Evolutionary conservation across 2,329 filamentous ascomycete genomes (phyloP).

Genomic region (Aspergillus japonicus): DNA sequence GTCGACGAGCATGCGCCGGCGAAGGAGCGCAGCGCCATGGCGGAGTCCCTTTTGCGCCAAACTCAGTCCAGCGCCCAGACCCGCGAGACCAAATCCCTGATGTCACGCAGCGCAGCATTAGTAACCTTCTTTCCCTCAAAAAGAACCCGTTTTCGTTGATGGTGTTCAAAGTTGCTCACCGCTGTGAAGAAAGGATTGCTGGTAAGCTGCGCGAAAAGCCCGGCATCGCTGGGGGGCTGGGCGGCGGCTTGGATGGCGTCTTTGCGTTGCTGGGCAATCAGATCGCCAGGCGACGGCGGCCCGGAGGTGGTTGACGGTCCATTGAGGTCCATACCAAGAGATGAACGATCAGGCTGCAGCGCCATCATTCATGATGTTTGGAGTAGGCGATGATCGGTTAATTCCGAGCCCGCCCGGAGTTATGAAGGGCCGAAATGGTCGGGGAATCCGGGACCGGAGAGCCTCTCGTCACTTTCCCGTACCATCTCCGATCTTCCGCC

Average conservation of each 20-base stretch:
- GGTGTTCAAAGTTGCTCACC: conserved; percentile 30
- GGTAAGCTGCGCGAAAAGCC: conserved; percentile 46
- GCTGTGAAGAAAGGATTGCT: conserved; percentile 53
- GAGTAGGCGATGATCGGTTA: neutral
- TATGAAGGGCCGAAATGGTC: conserved; percentile 29
- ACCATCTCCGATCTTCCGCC: neutral
- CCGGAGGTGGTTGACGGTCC: conserved; percentile 30
- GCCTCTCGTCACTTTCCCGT: too few species aligned
- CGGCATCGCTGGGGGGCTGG: conserved; percentile 37
- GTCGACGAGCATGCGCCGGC: conserved; percentile 85
- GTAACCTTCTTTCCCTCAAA: neutral
- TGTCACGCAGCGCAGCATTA: conserved; percentile 1
- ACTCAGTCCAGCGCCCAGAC: conserved; percentile 76
- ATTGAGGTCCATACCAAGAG: conserved; percentile 40
- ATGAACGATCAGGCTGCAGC: conserved; percentile 12
- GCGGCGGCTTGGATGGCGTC: conserved; percentile 29
- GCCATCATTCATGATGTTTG: neutral
- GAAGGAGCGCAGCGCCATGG: conserved; percentile 69
- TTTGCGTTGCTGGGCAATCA: conserved; percentile 38
- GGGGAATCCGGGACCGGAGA: too few species aligned
- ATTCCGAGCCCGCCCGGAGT: conserved; percentile 27
- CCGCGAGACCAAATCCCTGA: conserved; percentile 83
- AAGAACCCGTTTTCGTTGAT: neutral
- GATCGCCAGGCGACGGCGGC: conserved; percentile 33
- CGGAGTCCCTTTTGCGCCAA: conserved; percentile 77